phyloP scores from a whole-genome alignment of 2,329 filamentous ascomycete species.

The Dactylonectria macrodidyma region DNA sequence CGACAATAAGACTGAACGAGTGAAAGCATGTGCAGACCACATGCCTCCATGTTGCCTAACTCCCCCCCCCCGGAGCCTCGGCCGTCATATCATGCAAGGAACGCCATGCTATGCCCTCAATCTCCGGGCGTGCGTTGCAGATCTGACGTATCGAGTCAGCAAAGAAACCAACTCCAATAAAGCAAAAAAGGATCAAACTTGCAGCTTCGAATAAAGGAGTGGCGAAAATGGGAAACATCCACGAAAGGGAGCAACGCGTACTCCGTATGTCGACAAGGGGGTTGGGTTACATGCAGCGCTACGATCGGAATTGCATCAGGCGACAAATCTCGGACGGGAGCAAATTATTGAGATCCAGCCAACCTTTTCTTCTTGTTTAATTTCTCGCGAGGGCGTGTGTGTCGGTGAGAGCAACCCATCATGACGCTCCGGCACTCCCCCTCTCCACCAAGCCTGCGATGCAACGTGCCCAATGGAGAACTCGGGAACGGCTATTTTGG shows the following conservation, averaged over 20 bases:
- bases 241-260: too few species aligned
- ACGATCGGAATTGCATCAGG: conserved; percentile 8
- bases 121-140: conserved; percentile 10
- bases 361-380: conserved; percentile 9
- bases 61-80: conserved; percentile 17
- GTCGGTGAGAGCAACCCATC: background rate
- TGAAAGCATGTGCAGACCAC: background rate
- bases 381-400: conserved; percentile 7
- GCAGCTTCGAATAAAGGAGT: background rate
- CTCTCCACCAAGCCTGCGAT: background rate
- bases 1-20: background rate
- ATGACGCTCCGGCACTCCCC: background rate
- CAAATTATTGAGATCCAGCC: background rate
- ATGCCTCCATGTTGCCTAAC: background rate
- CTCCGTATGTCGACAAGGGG: background rate
- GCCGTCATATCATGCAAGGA: conserved; percentile 27
- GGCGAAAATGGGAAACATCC: background rate
- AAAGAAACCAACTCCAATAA: conserved; percentile 4
- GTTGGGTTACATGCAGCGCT: background rate
- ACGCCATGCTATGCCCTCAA: conserved; percentile 12
- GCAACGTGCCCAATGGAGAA: conserved; percentile 2
- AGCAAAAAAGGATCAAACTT: background rate
- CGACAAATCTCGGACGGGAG: conserved; percentile 3
- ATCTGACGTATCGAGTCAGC: background rate
- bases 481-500: too few species aligned